Evolutionary conservation across 495 filamentous ascomycete genomes (phyloP), one percentile per base, ranked within the genome.

Genomic region (Neurospora sp.): DNA sequence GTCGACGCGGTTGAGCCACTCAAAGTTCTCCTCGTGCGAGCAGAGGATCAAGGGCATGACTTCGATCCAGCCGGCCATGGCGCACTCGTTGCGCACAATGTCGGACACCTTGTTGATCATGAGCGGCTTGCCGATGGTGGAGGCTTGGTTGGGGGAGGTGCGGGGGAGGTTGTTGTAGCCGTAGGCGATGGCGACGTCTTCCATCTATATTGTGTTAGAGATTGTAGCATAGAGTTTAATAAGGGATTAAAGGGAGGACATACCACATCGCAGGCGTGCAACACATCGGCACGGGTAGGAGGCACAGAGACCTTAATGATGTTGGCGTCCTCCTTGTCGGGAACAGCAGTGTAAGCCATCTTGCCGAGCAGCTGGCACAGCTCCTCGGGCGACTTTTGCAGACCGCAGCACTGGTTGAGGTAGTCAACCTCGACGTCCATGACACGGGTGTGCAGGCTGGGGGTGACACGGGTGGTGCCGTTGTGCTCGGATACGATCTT

Each of bases 1-100:
- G 75, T 97, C 95, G 75, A 90, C 89, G 73, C 95, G 92, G 83
- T 98, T 97, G 44, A 99, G 86, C 93, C 94, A 98, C 66, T 85
- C 91, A 81, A 98, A 99, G 85, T 98, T 99, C 88, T 99, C 96
- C 79, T 97, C 96, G 80, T 98, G 94, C 18, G 93, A 97, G 88
- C 96, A 99, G 70, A 99, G 88, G 78, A 97, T 97, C 18, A 99
- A 87, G 5, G 96, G 96, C 90, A 99, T 90, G 35, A 97, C 96
- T 83, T 99, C 96, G 23, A 89, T 90, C 95, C 96, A 99, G 74
- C 96, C 96, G 1, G 95, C 91, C 91, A 97, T 95, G 39, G 94
- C 95, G 70, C 91, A 90, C 82, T 99, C 96, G 72, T 92, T 84
- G 66, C 96, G 91, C 49, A 98, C 89, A 77, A 99, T 96, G 78